phyloP scores from a whole-genome alignment of 176 grass and related monocot species.

The Phoenix roebelenii region DNA sequence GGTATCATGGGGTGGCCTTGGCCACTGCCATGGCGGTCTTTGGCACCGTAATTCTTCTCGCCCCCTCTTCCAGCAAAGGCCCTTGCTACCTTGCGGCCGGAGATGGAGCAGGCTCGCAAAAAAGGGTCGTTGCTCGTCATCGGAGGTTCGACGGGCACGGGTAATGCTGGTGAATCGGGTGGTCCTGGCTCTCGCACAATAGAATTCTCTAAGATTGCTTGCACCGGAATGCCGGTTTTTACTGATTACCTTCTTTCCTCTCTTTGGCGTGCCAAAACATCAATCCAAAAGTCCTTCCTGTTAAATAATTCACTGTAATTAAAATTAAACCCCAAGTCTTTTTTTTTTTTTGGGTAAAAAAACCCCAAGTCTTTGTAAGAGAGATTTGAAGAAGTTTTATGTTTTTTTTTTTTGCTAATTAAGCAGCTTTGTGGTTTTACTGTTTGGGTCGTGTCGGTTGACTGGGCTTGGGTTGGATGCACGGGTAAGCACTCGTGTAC shows the following conservation, averaged over 20 bases:
- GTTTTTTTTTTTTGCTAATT: too few relatives aligned
- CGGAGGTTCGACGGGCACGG: not conserved
- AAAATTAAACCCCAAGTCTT: too few relatives aligned
- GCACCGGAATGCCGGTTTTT: constrained; percentile 50
- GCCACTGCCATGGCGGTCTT: constrained; percentile 86
- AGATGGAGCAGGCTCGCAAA: not conserved
- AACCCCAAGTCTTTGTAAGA: too few relatives aligned
- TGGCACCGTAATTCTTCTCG: constrained; percentile 66
- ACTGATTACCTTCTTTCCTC: constrained; percentile 19
- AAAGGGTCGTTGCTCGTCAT: not conserved
- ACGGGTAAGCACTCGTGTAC: too few relatives aligned
- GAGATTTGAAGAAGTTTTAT: too few relatives aligned
- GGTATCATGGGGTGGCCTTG: constrained; percentile 43
- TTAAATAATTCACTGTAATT: too few relatives aligned
- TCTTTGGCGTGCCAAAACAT: too few relatives aligned
- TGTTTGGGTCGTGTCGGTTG: too few relatives aligned
- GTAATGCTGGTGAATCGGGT: constrained; percentile 74
- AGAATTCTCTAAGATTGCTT: constrained; percentile 62
- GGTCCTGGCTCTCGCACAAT: constrained; percentile 45
- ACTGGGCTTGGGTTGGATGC: too few relatives aligned
- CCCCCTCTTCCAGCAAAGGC: constrained; percentile 52
- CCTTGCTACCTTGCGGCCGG: not conserved
- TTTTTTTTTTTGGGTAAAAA: too few relatives aligned
- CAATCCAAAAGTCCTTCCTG: too few relatives aligned
- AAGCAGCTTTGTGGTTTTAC: too few relatives aligned